Conservation (phyloP, 2,329 filamentous ascomycete genomes). For the Colletotrichum incanum region DNA sequence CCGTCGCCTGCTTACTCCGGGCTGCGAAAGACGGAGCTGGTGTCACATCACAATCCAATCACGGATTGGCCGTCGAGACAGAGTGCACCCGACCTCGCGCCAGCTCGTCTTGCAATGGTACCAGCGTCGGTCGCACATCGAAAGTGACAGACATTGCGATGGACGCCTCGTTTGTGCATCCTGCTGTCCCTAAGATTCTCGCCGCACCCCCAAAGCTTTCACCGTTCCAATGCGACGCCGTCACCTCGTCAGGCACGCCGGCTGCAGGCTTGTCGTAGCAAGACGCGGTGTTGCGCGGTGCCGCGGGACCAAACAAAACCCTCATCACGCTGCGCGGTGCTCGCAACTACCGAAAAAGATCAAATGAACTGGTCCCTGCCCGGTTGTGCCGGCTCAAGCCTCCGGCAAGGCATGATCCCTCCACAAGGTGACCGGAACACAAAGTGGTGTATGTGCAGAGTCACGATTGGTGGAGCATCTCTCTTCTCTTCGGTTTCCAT, state of each 20-base stretch:
- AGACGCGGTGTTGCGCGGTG: not conserved
- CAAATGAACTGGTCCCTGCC: conserved; percentile 28
- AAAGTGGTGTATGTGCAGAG: conserved; percentile 6
- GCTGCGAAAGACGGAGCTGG: conserved; percentile 10
- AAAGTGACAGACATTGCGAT: conserved; percentile 3
- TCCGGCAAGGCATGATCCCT: conserved; percentile 28
- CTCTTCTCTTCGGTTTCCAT: not conserved
- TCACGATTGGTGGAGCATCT: not conserved
- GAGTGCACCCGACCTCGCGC: not conserved
- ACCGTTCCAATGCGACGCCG: conserved; percentile 7
- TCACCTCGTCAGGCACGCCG: conserved; percentile 15
- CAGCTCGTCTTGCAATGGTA: conserved; percentile 5
- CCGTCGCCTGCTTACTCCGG: conserved; percentile 32
- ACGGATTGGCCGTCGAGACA: not conserved
- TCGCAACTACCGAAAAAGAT: conserved; percentile 16
- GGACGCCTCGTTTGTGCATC: conserved; percentile 27
- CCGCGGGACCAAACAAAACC: not conserved
- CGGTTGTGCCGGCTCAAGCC: conserved; percentile 19
- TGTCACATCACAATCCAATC: conserved; percentile 28
- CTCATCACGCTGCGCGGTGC: not conserved
- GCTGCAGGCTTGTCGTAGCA: conserved; percentile 12
- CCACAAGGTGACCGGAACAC: not conserved
- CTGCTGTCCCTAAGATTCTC: not conserved
- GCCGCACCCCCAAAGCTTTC: not conserved
- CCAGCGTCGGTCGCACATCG: conserved; percentile 13